Conservation (phyloP, 2,329 filamentous ascomycete genomes). For the Colletotrichum camelliae region DNA sequence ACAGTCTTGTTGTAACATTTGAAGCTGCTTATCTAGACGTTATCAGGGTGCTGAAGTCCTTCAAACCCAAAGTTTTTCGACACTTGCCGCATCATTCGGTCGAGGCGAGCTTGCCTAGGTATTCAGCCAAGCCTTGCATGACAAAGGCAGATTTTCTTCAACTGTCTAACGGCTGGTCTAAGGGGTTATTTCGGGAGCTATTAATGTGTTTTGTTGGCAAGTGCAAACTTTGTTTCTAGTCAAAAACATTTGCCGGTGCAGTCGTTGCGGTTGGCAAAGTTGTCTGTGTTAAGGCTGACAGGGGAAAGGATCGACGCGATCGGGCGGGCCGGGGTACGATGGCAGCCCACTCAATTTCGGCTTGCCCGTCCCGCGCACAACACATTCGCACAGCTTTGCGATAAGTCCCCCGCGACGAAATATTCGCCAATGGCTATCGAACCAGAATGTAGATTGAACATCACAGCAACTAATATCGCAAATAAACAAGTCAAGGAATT, state of each 20-base stretch:
- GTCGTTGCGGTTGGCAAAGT: neutral
- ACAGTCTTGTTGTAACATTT: neutral
- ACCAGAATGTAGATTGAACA: neutral
- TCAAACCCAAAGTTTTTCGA: neutral
- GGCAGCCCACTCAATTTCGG: neutral
- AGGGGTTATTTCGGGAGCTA: neutral
- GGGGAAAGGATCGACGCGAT: neutral
- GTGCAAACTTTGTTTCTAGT: neutral
- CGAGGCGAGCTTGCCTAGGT: neutral
- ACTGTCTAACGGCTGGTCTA: neutral
- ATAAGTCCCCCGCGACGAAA: neutral
- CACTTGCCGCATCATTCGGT: neutral
- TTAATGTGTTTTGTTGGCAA: neutral
- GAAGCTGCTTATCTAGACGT: accelerated
- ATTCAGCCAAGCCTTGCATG: neutral
- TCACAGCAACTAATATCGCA: neutral
- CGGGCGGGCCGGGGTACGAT: neutral
- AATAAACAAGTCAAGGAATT: neutral
- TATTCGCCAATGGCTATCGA: neutral
- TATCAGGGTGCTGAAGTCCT: neutral
- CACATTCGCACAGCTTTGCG: neutral
- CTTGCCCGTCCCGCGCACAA: neutral
- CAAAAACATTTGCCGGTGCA: neutral
- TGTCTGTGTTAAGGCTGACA: neutral
- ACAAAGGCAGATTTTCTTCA: neutral